phyloP scores from a whole-genome alignment of 768 basidiomycete genomes.

The Phlebiopsis gigantea region DNA sequence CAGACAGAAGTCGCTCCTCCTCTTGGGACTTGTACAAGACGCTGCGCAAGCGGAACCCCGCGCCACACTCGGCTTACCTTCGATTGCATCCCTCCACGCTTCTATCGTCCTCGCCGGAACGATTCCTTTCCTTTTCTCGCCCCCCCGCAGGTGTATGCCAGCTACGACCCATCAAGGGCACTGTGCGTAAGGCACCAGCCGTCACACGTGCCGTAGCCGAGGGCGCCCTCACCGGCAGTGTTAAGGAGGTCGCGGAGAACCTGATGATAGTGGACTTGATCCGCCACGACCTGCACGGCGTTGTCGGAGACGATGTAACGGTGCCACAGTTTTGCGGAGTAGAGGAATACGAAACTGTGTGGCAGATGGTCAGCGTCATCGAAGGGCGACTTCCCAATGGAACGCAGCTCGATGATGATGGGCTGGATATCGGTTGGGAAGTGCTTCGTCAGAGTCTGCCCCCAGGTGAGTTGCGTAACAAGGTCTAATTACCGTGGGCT shows the following conservation, averaged over 20 bases:
- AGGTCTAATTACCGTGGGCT: not conserved
- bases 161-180: conserved; percentile 94
- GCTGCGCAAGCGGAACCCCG: conserved; percentile 75
- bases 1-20: conserved; percentile 21
- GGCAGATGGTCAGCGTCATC: conserved; percentile 93
- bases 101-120: conserved; percentile 86
- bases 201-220: conserved; percentile 65
- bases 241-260: conserved; percentile 94
- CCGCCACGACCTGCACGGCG: conserved; percentile 83
- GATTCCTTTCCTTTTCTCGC: conserved; percentile 80
- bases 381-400: conserved; percentile 49
- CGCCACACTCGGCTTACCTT: conserved; percentile 81
- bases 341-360: conserved; percentile 92
- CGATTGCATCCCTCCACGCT: conserved; percentile 73
- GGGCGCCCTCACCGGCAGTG: conserved; percentile 53
- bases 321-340: conserved; percentile 84
- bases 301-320: conserved; percentile 74
- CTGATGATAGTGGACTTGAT: conserved; percentile 98
- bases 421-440: conserved; percentile 64
- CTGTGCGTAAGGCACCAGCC: conserved; percentile 64
- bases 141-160: conserved; percentile 63
- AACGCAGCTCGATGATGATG: conserved; percentile 24
- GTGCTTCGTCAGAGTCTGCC: conserved; percentile 76
- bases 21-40: conserved; percentile 74
- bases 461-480: conserved; percentile 50